Evolutionary conservation across 768 basidiomycete species (phyloP).

Genomic region (Tulasnella sp.): DNA sequence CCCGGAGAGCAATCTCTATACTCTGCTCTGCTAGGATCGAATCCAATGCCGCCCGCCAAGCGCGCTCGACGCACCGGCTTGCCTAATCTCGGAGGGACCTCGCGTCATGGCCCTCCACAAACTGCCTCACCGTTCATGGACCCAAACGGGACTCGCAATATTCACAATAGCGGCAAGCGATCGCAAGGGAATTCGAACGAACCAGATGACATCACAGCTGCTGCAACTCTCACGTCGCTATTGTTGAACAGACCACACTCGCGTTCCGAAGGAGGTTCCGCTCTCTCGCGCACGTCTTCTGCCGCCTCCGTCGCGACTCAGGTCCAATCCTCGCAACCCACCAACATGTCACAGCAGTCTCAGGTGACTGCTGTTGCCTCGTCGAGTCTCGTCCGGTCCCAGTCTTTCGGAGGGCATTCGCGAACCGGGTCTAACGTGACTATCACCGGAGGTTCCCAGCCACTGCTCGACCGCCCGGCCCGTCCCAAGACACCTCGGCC

Average conservation of each 20-base stretch:
- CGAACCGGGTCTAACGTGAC: neutral
- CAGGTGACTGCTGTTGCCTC: neutral
- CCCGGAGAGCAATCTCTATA: conserved; percentile 10
- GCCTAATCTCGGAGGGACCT: neutral
- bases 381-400: neutral
- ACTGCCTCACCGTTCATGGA: neutral
- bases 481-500: conserved; percentile 9
- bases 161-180: neutral
- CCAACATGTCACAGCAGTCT: conserved; percentile 3
- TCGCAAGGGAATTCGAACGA: conserved; percentile 3
- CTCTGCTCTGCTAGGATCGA: conserved; percentile 12
- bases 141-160: conserved; percentile 4
- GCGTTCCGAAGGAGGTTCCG: conserved; percentile 4
- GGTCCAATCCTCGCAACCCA: neutral
- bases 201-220: conserved; percentile 15
- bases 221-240: conserved; percentile 16
- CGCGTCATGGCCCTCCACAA: neutral
- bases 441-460: neutral
- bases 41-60: conserved; percentile 11
- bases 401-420: neutral
- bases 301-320: conserved; percentile 7
- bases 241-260: conserved; percentile 13
- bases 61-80: conserved; percentile 10
- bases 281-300: conserved; percentile 1
- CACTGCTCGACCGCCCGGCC: neutral